These are phyloP conservation scores for Gossypium gossypioides DNA, from an alignment of 441 rosid species.

Conservation along the genomic window DNA sequence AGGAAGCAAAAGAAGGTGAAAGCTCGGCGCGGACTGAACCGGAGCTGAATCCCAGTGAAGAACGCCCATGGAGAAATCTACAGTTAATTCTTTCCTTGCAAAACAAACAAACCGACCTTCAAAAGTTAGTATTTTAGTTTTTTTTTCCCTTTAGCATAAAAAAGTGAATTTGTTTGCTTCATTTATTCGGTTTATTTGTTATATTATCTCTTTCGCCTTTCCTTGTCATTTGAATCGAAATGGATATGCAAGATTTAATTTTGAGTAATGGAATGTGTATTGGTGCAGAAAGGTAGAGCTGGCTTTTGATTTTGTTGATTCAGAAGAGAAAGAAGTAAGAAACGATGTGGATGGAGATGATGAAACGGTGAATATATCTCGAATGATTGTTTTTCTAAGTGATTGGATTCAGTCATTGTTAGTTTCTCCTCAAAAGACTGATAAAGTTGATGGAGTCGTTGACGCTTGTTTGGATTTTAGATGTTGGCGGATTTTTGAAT, in stretches of 20 bases:
- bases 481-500: slow-evolving; percentile 72
- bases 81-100: slow-evolving; percentile 54
- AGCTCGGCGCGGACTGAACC: slow-evolving; percentile 14
- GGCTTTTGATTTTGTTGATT: slow-evolving; percentile 43
- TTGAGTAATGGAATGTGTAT: slow-evolving; percentile 11
- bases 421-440: slow-evolving; percentile 39
- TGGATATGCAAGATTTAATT: not conserved
- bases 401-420: slow-evolving; percentile 73
- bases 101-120: slow-evolving; percentile 35
- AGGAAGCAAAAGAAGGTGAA: slow-evolving; percentile 16
- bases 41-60: slow-evolving; percentile 22
- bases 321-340: slow-evolving; percentile 21
- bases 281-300: slow-evolving; percentile 70
- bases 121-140: slow-evolving; percentile 37
- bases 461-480: slow-evolving; percentile 54
- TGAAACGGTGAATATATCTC: slow-evolving; percentile 54
- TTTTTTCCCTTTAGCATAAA: not conserved
- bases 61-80: slow-evolving; percentile 62
- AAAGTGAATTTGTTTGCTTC: not conserved
- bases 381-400: slow-evolving; percentile 49
- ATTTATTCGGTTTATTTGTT: not conserved
- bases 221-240: not conserved
- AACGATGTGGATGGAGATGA: slow-evolving; percentile 29
- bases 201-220: not conserved
- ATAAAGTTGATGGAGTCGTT: slow-evolving; percentile 19